These are phyloP conservation scores for Eucalyptus pauciflora DNA, from an alignment of 345 rosid species.

Conservation along the genomic window DNA sequence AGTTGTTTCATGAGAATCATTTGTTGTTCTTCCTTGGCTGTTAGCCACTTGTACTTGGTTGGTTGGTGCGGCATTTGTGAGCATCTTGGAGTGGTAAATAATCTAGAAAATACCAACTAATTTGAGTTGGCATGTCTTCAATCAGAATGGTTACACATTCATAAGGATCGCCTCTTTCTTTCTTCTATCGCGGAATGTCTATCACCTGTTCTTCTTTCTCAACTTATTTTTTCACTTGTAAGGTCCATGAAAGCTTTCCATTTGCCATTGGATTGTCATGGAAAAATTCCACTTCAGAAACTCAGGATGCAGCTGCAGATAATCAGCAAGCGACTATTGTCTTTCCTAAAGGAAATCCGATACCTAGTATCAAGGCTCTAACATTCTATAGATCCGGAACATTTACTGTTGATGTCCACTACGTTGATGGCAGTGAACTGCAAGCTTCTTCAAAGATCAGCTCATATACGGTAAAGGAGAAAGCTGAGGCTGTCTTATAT, in stretches of 20 bases:
- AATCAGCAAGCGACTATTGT: conserved; percentile 70
- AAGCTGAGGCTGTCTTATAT: not conserved
- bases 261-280: conserved; percentile 66
- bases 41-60: not conserved
- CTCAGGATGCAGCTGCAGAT: conserved; percentile 50
- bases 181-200: not conserved
- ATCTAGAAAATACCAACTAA: not conserved
- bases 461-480: conserved; percentile 47
- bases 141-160: not conserved
- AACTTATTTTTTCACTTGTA: not conserved
- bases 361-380: conserved; percentile 82
- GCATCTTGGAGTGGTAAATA: not conserved
- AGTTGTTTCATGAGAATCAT: not conserved
- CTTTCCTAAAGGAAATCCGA: conserved; percentile 76
- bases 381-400: conserved; percentile 75
- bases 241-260: conserved; percentile 91
- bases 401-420: conserved; percentile 71
- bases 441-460: conserved; percentile 68
- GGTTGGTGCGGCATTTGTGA: not conserved
- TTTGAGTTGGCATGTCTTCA: not conserved
- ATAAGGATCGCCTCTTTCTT: not conserved
- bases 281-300: conserved; percentile 63
- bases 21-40: not conserved
- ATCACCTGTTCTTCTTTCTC: not conserved
- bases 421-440: conserved; percentile 46